Percentiles rank a stretch among this genome's conserved stretches.
These are phyloP conservation scores for Hypoxylon intermedium DNA, from an alignment of 495 filamentous ascomycete species.

Conservation along the genomic window DNA sequence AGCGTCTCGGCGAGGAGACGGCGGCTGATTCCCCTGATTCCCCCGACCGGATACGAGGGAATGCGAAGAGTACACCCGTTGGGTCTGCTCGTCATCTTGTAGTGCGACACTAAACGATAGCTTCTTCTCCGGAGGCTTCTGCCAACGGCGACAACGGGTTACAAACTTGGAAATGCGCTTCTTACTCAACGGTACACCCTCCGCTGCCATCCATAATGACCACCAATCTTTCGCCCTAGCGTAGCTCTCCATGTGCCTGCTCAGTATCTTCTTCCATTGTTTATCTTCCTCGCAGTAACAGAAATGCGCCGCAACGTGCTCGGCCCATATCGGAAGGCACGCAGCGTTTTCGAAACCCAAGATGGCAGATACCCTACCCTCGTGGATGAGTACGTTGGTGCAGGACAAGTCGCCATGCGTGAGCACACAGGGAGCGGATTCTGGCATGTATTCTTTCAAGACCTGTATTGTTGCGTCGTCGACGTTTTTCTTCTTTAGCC, in stretches of 20 bases:
- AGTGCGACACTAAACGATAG: constrained; percentile 3
- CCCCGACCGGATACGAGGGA: not conserved
- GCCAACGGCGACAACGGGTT: constrained; percentile 25
- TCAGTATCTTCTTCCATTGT: constrained; percentile 40
- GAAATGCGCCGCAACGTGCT: constrained; percentile 35
- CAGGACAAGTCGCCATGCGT: constrained; percentile 40
- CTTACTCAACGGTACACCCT: constrained; percentile 1
- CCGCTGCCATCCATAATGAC: constrained; percentile 33
- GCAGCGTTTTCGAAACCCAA: constrained; percentile 37
- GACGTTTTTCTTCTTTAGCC: constrained; percentile 11
- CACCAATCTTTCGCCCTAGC: constrained; percentile 37
- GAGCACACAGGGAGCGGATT: constrained; percentile 34
- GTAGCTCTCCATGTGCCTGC: constrained; percentile 25
- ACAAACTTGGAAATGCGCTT: constrained; percentile 16
- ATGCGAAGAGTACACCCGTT: not conserved
- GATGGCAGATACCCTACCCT: constrained; percentile 27
- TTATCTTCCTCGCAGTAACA: constrained; percentile 38
- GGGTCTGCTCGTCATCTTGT: not conserved
- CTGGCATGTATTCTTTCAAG: constrained; percentile 33
- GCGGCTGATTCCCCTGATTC: not conserved
- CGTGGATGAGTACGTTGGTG: constrained; percentile 26
- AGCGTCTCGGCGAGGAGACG: not conserved
- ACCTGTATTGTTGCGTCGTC: constrained; percentile 15
- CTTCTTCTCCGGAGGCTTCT: constrained; percentile 18
- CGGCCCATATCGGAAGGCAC: constrained; percentile 37